These are phyloP conservation scores for Gnaphalium uliginosum DNA, from an alignment of 129 eudicot genomes.

Conservation along the genomic window DNA sequence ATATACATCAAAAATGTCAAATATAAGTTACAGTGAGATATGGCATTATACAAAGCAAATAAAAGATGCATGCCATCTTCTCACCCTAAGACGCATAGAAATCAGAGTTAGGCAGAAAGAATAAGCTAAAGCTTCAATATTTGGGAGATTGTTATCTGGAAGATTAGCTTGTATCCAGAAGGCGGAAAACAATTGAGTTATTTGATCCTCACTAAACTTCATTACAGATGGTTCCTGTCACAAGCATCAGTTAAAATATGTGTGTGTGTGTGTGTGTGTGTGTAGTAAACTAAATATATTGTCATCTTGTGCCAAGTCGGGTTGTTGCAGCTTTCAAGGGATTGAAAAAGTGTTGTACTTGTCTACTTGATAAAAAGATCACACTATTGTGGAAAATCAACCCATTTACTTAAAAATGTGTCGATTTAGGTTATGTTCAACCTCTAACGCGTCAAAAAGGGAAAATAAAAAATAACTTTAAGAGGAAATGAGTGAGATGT, in stretches of 20 bases:
- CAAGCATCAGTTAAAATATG: not conserved
- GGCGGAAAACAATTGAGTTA: slow-evolving; percentile 73
- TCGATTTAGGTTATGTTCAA: no score
- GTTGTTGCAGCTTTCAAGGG: not conserved
- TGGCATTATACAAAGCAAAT: slow-evolving; percentile 2
- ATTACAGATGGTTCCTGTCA: slow-evolving; percentile 71
- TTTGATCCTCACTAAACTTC: slow-evolving; percentile 82
- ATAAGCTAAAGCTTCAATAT: slow-evolving; percentile 88
- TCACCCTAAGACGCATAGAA: slow-evolving; percentile 65
- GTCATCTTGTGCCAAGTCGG: not conserved
- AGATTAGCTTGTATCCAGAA: slow-evolving; percentile 88
- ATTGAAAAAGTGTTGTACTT: not conserved
- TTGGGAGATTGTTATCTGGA: slow-evolving; percentile 74
- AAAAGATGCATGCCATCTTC: slow-evolving; percentile 12
- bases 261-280: no score
- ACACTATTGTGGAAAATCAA: no score
- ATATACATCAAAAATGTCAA: slow-evolving; percentile 8
- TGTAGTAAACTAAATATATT: not conserved
- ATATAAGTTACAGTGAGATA: not conserved
- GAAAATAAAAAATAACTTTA: no score
- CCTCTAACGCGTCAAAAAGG: not conserved
- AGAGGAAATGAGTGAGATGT: not conserved
- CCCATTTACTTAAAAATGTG: no score
- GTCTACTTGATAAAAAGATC: no score
- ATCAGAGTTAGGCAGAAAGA: slow-evolving; percentile 76